Percentiles rank a stretch among this genome's conserved stretches.
phyloP scores from a whole-genome alignment of 192 early-diverging fungal species.

The Backusella tuberculispora region DNA sequence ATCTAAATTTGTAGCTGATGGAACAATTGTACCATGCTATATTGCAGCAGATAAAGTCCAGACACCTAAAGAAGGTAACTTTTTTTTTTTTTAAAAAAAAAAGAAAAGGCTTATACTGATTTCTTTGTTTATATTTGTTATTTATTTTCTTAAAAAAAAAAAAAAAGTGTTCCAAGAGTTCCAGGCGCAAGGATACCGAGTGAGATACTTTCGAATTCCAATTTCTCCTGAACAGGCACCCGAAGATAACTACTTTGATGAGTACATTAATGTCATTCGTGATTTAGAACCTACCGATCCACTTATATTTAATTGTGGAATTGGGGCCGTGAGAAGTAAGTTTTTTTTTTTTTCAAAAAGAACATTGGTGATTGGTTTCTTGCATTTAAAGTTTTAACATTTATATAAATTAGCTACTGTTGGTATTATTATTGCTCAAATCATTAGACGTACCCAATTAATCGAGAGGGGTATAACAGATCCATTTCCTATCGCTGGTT shows the following conservation, averaged over 20 bases:
- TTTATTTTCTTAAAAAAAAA: conserved; percentile 1
- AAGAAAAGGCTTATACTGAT: not conserved
- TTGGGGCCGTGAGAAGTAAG: conserved; percentile 62
- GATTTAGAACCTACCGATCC: conserved; percentile 41
- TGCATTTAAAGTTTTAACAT: not conserved
- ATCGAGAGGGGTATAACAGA: conserved; percentile 39
- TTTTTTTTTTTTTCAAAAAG: conserved; percentile 4
- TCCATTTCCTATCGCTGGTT: conserved; percentile 44
- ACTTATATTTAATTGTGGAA: conserved; percentile 66
- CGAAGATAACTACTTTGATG: conserved; percentile 63
- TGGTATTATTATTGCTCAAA: conserved; percentile 58
- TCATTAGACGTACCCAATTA: conserved; percentile 58
- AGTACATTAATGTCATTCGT: conserved; percentile 56
- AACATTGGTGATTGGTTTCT: conserved; percentile 10
- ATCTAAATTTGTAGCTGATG: conserved; percentile 34
- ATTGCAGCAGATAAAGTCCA: conserved; percentile 57
- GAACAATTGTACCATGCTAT: conserved; percentile 60
- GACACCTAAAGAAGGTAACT: conserved; percentile 54
- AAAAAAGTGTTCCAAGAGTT: conserved; percentile 52
- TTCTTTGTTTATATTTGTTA: not conserved
- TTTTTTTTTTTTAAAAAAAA: not conserved
- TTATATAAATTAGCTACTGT: conserved; percentile 51
- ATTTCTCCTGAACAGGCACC: conserved; percentile 63
- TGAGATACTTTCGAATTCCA: conserved; percentile 62
- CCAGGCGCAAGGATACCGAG: conserved; percentile 45